Evolutionary conservation across 2,329 filamentous ascomycete species (phyloP), one percentile per base, ranked within the genome.

Genomic region (Aspergillus candidus): DNA sequence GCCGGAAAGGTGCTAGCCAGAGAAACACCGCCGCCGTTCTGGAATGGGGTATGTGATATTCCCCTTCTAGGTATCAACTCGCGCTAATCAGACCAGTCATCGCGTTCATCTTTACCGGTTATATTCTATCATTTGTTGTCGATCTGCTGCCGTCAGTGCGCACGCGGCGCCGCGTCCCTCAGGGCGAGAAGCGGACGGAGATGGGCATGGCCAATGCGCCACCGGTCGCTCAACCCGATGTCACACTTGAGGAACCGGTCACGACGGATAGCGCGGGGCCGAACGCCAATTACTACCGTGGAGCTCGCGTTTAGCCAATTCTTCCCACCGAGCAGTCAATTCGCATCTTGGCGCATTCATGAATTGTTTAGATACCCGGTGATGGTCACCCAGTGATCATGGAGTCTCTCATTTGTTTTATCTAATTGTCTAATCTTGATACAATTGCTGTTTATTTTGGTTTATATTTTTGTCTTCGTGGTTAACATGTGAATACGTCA

Each of bases 51-150:
- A 61, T 56, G 62, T 57, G 22, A 10, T 10, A 2, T 38, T 31
- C 18, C 11, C 33, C 10, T 27, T 8, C 30, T 15, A 15, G 2
- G 15, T 15, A 35, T 17, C 35, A 32, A 27, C 35, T 43, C 22
- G 11, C 12, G 22, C 38, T 42, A 35, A 40, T 27, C 15, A 7
- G 5, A 15, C 15, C 22, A 66, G 62, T 80, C 48, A 81, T 96
- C 52, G 80, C 88, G 29, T 82, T 94, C 60, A 75, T 95, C 60
- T 96, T 90, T 70, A 87, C 86, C 41, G 84, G 90, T 60, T 97
- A 95, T 70, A 76, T 94, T 49, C 77, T 91, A 50, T 88, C 84
- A 49, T 97, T 94, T 72, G 77, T 84, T 59, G 76, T 96, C 62
- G 91, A 98, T 69, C 80, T 98, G 39, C 76, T 86, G 51, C 93